Evolutionary conservation across 208 protist genomes (phyloP), one percentile per base, ranked within the genome.

Genomic region (Acanthamoeba royreba): DNA sequence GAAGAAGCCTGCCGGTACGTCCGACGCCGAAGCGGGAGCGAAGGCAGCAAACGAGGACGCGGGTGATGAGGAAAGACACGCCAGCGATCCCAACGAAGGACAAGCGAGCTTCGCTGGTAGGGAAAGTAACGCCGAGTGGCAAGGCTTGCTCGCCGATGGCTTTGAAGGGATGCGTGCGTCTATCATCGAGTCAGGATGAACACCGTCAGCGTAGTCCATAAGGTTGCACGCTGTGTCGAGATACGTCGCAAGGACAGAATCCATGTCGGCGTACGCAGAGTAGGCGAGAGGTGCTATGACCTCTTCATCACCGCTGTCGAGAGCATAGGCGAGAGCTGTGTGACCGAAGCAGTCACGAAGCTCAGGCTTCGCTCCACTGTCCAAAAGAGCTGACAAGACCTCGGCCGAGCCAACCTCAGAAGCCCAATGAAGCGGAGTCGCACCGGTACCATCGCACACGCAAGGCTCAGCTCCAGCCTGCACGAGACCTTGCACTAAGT

Each of bases 361-460:
- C 35, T 92, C 52, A 28, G 61, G 42, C 33, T 92, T 31, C 7
- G 85, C 83, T 11, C 93, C 93, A 45, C 49, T 35, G 25, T 94
- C 35, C 15, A 94, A 38, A 19, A 95, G 69, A 7, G 42, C 33
- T 22, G 69, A 15, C 69, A 81, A 25, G 25, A 81, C 42, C 35
- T 15, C 19, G 45, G 19, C 38, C 33, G 33, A 17, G 33, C 69
- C 69, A 9, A 47, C 33, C 15, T 42, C 33, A 42, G 69, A 19
- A 38, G 69, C 69, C 33, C 33, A 42, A 38, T 81, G 69, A 47
- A 81, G 69, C 42, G 69, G 15, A 7, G 69, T 81, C 2, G 33
- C 69, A 47, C 33, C 38, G 1, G 33, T 47, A 38, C 35, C 69
- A n/a, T 81, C 42, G 5, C 25, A 45, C 8, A 31, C 38, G 25